Base-by-base conservation (phyloP, 2,329 filamentous ascomycete genomes). In the Cladosporium sp. region DNA sequence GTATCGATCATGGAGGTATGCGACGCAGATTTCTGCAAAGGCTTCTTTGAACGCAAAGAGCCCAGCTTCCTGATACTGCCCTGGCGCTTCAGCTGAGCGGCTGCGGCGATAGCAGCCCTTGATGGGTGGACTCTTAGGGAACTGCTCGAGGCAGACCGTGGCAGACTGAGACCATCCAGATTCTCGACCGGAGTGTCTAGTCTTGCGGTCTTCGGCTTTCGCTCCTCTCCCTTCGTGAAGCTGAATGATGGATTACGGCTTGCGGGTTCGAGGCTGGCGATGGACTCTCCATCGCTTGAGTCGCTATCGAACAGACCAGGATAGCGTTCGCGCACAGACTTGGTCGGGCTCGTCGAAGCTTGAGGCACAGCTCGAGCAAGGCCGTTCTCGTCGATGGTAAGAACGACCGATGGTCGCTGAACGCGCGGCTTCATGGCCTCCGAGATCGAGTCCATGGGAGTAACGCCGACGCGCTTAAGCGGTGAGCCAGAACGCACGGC, bases 341-440 rank as follows among this genome's bases (percentile, higher is more conserved):
- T 74, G 3, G 75, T 76, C 1, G 75, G 75, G 58, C 76, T 77
- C 6, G 78, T 74, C 37, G 59, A 59, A 53, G 65, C 60, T 31
- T 77, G 72, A n/a, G 80, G 81, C 69, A 82, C 80, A 6, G 81
- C 81, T 12, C 81, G 75, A 49, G 82, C 82, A 52, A 78, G 75
- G 16, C 82, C 82, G 60, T 75, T 79, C 67, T 82, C 80, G 68
- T 83, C 82, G 40, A 84, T 77, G 6, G 74, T 77, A 49, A 78
- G 67, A 44, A 83, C 75, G 23, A 84, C 77, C 8, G 80, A 79
- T 56, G 79, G 79, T 59, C 78, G 76, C 11, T 78, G 76, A 8
- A 56, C 52, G 28, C 71, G 70, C 11, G 74, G 65, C 62, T 78
- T 77, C 67, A 75, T 75, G 56, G 78, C 71, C 68, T 83, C 82